These are phyloP conservation scores for Plantago lanceolata DNA, from an alignment of 305 asterid species.

Conservation along the genomic window DNA sequence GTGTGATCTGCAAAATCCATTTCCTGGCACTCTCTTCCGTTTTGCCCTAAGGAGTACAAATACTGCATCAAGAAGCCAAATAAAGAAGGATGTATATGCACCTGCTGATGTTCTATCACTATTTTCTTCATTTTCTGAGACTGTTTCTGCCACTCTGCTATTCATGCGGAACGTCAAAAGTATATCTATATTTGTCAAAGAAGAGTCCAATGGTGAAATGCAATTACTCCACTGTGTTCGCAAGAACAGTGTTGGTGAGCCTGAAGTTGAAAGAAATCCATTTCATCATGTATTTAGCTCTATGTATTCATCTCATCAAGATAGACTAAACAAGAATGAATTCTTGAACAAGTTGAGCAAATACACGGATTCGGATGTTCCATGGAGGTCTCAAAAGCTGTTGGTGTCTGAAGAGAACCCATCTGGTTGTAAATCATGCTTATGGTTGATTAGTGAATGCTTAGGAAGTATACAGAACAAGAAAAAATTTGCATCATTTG, in stretches of 20 bases:
- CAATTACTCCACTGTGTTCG: constrained; percentile 75
- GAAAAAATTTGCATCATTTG: constrained; percentile 41
- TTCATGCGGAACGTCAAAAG: constrained; percentile 79
- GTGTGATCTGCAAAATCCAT: constrained; percentile 75
- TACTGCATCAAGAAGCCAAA: constrained; percentile 90
- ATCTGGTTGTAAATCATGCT: constrained; percentile 52
- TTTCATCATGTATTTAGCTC: constrained; percentile 63
- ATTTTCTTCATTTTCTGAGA: constrained; percentile 79
- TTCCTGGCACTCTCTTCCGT: constrained; percentile 93
- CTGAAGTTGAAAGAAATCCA: constrained; percentile 56
- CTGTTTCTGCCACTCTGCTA: constrained; percentile 73
- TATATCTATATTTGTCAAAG: constrained; percentile 78
- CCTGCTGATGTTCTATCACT: constrained; percentile 79
- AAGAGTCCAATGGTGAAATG: constrained; percentile 77
- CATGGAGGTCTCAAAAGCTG: constrained; percentile 90
- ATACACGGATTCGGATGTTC: constrained; percentile 48
- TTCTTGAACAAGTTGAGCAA: constrained; percentile 66
- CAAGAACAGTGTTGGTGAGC: constrained; percentile 56
- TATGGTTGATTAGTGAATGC: constrained; percentile 90
- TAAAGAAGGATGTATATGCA: constrained; percentile 72
- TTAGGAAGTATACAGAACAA: constrained; percentile 48
- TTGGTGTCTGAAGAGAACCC: constrained; percentile 68
- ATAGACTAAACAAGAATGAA: constrained; percentile 55
- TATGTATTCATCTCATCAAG: constrained; percentile 56
- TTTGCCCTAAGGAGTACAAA: constrained; percentile 76